Base-by-base conservation (phyloP, 2,329 filamentous ascomycete genomes). In the Ophiostoma piceae region DNA sequence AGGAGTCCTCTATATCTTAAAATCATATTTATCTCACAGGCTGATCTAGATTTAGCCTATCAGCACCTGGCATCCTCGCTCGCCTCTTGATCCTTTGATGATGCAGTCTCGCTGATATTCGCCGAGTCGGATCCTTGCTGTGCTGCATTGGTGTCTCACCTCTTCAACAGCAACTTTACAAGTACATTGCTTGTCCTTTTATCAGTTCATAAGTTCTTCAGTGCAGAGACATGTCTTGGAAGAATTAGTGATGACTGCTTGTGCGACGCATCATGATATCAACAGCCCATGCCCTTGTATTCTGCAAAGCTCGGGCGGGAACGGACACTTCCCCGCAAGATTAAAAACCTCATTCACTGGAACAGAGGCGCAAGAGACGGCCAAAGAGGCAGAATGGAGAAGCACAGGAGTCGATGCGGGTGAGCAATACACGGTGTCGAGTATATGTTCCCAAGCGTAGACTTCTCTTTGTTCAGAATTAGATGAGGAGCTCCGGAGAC, bases 131-230 rank as follows among this genome's bases (percentile, higher is more conserved):
- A 65, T 22, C 62, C 62, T 22, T 39, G 35, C 35, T 39, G 62
- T 65, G 62, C 8, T 65, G 35, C 62, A 65, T 65, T 22, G 16
- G 11, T 65, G 62, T 65, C 60, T 65, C 32, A 39, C 16, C 22
- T 14, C 12, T 12, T 32, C 16, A 57, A 22, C 51, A 26, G 19
- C 47, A 22, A 26, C 8, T 19, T 8, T 1, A 35, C 32, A 3
- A 35, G 35, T 35, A 29, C 8, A 35, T 35, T 35, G 35, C 35
- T 35, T 35, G 35, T 35, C 3, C 8, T 35, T 35, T 3, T 35
- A 35, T 29, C 26, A 35, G 35, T 35, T 35, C 35, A 35, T 6
- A 35, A 35, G 7, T 65, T 65, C 62, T n/a, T 65, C 62, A 39
- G 37, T 16, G 6, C 32, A 39, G 62, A 65, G 32, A 65, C 26